phyloP scores from a whole-genome alignment of 1,284 basidiomycete genomes.

The Ustilago cynodontis region DNA sequence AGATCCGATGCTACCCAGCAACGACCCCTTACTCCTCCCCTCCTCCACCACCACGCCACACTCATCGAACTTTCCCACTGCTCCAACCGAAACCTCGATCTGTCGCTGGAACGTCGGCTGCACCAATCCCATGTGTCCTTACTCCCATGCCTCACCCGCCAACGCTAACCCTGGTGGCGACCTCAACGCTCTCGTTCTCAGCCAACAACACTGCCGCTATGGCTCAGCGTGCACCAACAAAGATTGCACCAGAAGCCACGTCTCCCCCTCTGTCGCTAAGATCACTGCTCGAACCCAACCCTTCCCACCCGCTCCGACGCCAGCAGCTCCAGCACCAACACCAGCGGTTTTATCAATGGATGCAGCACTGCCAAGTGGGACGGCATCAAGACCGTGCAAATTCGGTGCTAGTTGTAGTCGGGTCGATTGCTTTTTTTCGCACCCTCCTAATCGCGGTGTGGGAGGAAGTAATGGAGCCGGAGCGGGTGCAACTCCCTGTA shows the following conservation, averaged over 20 bases:
- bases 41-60: constrained; percentile 7
- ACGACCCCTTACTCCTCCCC: constrained; percentile 20
- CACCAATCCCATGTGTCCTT: constrained; percentile 65
- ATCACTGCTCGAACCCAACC: constrained; percentile 5
- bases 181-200: constrained; percentile 61
- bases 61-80: constrained; percentile 50
- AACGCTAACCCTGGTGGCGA: constrained; percentile 52
- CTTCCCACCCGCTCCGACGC: neutral
- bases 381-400: constrained; percentile 40
- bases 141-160: constrained; percentile 63
- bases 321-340: constrained; percentile 3
- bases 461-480: neutral
- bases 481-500: constrained; percentile 20
- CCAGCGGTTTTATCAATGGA: constrained; percentile 23
- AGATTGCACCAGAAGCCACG: constrained; percentile 64
- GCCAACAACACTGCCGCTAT: constrained; percentile 55
- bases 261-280: constrained; percentile 54
- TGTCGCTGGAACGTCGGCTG: constrained; percentile 63
- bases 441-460: constrained; percentile 24
- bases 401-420: constrained; percentile 55
- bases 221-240: constrained; percentile 57
- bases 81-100: constrained; percentile 51
- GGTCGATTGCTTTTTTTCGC: constrained; percentile 55
- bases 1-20: constrained; percentile 64
- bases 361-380: constrained; percentile 13